Evolutionary conservation across 345 rosid species (phyloP).

Genomic region (Gossypioides kirkii): DNA sequence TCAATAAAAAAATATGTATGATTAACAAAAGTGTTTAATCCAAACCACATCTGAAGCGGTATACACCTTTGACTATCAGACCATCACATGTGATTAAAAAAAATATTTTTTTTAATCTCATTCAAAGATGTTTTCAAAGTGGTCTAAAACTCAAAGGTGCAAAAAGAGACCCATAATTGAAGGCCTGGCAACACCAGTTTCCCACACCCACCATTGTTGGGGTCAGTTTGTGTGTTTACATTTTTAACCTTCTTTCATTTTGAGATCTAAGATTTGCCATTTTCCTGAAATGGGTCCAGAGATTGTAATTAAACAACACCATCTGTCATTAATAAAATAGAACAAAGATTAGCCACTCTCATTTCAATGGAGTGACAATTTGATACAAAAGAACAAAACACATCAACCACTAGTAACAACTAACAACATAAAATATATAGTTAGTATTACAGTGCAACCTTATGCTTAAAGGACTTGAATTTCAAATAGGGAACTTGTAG

Average conservation of each 20-base stretch:
- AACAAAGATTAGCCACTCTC: conserved; percentile 31
- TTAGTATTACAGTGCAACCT: background rate
- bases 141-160: background rate
- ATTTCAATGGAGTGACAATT: conserved; percentile 12
- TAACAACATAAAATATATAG: background rate
- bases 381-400: background rate
- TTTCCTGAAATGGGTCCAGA: no score
- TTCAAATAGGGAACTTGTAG: background rate
- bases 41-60: no score
- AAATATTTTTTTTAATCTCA: no score
- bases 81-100: no score
- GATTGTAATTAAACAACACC: background rate
- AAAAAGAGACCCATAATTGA: background rate
- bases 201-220: background rate
- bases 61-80: no score
- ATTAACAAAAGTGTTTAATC: no score
- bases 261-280: background rate
- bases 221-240: background rate
- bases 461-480: background rate
- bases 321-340: conserved; percentile 19
- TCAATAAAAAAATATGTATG: no score
- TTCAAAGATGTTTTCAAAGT: background rate
- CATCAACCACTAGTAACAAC: background rate
- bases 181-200: background rate
- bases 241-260: background rate